Base-by-base conservation (phyloP, 257 asterid genomes). In the Verbascum thapsus region DNA sequence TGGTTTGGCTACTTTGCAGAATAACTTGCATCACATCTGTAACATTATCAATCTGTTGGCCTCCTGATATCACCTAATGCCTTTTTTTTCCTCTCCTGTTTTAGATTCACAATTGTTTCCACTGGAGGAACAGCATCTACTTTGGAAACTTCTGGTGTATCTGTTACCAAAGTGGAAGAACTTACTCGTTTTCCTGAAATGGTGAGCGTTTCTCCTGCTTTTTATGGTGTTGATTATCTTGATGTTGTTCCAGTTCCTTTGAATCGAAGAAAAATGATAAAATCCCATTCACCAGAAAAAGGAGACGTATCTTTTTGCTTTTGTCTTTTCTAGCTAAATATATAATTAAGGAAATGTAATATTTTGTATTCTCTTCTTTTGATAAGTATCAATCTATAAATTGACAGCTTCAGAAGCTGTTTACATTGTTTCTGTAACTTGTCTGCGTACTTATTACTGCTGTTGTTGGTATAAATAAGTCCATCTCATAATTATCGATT, bases 121-220 rank as follows among this genome's bases (percentile, higher is more conserved):
- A 90, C 97, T 7, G 99, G 99, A 79, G 97, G 99, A 66, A 92
- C 99, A 30, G 88, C 97, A 39, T 80, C 88, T n/a, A 68, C 99
- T 63, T 66, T 92, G 72, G 95, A 84, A 77, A 66, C 63, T 55
- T 74, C 78, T 58, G 97, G 99, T 35, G 86, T 92, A 53, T 48
- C 87, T 42, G 99, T 89, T 45, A 87, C 96, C 67, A 89, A 89
- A 83, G 99, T 92, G 52, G 97, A 92, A 80, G 96, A 89, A 71
- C 90, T 92, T 44, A 92, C 99, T 15, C 34, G 63, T 70, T 89
- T 87, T 61, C 99, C 99, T 54, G 99, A 92, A 84, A 92, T 92
- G 99, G 99, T 82, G 66, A 52, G 75, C 63, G 20, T 12, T 55
- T 63, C 23, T 66, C 20, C 5, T 53, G 30, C 53, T 55, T 38